A percentile compares a stretch with the other conserved stretches of the same genome.
These are phyloP conservation scores for Xenoacremonium recifei DNA, from an alignment of 2,329 filamentous ascomycete genomes.

Conservation along the genomic window DNA sequence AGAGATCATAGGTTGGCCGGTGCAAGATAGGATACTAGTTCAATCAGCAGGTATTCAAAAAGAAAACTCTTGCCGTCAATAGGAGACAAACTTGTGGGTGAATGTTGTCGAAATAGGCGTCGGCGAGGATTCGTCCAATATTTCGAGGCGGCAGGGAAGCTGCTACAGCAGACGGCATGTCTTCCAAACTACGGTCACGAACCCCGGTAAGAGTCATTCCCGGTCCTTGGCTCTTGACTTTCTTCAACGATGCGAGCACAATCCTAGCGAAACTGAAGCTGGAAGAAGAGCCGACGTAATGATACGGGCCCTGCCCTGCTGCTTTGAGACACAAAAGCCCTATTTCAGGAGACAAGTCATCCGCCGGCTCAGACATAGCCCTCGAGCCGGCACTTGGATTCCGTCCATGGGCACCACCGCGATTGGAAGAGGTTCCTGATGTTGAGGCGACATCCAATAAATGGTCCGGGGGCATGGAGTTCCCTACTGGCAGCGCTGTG, in stretches of 20 bases:
- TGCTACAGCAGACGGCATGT: not conserved
- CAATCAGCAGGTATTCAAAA: too few species aligned
- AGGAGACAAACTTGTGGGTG: too few species aligned
- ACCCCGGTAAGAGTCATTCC: not conserved
- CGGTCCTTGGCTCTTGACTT: not conserved
- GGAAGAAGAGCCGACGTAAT: constrained; percentile 28
- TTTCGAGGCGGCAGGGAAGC: not conserved
- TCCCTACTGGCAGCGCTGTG: too few species aligned
- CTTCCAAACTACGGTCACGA: not conserved
- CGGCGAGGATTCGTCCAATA: not conserved
- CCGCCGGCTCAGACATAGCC: too few species aligned
- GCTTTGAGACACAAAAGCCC: constrained; percentile 16
- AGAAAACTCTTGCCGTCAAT: too few species aligned
- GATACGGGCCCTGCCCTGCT: constrained; percentile 18
- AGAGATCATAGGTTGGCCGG: not conserved
- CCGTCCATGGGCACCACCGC: too few species aligned
- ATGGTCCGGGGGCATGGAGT: too few species aligned
- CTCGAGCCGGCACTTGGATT: too few species aligned
- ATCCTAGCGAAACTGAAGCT: constrained; percentile 26
- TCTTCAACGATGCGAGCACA: constrained; percentile 8
- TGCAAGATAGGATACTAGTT: not conserved
- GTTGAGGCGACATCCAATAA: too few species aligned
- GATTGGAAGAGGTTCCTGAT: too few species aligned
- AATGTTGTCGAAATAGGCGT: constrained; percentile 9
- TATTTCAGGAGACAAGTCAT: too few species aligned